Evolutionary conservation across 2,329 filamentous ascomycete genomes (phyloP), one percentile per base, ranked within the genome.

Genomic region (Dothidotthia symphoricarpi): DNA sequence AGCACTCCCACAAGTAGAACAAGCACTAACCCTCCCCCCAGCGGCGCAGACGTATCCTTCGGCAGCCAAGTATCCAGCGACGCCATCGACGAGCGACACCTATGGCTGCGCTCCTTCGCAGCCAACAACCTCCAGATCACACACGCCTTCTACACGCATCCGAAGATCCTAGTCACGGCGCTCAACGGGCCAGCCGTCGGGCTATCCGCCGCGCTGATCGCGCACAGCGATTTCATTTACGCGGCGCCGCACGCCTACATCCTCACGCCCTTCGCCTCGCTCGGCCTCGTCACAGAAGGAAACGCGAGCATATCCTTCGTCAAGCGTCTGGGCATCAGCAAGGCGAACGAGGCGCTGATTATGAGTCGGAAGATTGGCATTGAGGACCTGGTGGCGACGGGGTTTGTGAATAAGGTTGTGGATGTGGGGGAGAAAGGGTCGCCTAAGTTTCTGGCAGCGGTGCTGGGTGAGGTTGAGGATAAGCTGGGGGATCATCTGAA

Each of bases 111-210:
- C 34, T 73, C 64, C 60, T 95, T 97, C 69, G 85, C 88, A 9
- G 75, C 84, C 52, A 85, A 86, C 75, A 97, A 97, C 75, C 79
- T 96, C 39, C 86, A 95, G 75, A 79, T 88, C 57, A 93, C 90
- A 2, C 84, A 88, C 56, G 84, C 88, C 55, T 95, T 97, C 73
- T 90, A 93, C 74, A 83, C 82, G 11, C 93, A 97, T 70, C 87
- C 89, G 55, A 96, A 97, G 72, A 86, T 97, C 69, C 85, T 97
- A 16, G 79, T 97, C 43, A 83, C 84, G 0, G 93, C 88, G 0
- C 82, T 97, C 51, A 97, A 97, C 70, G 93, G 91, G 3, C 93
- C 93, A 5, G 89, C 83, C 9, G 77, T 98, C 36, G 93, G 93
- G 5, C 82, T 97, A 22, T 86, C 85, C 2, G 93, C 91, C 1